phyloP scores from a whole-genome alignment of 352 stramenopile genomes.

The Phytophthora brassicae region DNA sequence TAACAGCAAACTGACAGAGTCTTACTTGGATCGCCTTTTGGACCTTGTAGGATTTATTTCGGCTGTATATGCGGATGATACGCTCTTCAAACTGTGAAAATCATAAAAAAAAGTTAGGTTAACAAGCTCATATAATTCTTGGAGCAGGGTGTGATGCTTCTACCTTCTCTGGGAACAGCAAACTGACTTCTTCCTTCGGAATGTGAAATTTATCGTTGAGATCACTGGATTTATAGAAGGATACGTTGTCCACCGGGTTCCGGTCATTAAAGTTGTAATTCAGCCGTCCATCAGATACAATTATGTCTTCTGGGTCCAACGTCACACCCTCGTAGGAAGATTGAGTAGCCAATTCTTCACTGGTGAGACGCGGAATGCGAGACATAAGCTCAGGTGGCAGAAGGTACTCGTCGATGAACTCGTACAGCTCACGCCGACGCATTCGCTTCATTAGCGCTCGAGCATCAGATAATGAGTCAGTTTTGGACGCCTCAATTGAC shows the following conservation, averaged over 20 bases:
- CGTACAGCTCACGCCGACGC: slow-evolving; percentile 75
- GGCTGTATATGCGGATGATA: slow-evolving; percentile 77
- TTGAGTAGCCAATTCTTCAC: slow-evolving; percentile 60
- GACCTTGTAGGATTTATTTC: slow-evolving; percentile 46
- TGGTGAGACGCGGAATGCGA: slow-evolving; percentile 51
- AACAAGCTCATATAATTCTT: neutral
- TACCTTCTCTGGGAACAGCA: slow-evolving; percentile 85
- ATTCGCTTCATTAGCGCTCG: slow-evolving; percentile 73
- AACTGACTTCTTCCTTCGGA: slow-evolving; percentile 75
- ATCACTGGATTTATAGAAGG: slow-evolving; percentile 81
- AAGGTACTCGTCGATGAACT: slow-evolving; percentile 85
- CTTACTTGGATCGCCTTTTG: slow-evolving; percentile 65
- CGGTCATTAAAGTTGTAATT: slow-evolving; percentile 86
- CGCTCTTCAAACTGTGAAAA: slow-evolving; percentile 77
- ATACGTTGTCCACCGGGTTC: slow-evolving; percentile 83
- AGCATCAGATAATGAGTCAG: slow-evolving; percentile 43
- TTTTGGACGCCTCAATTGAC: slow-evolving; percentile 80
- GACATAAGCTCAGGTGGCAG: slow-evolving; percentile 56
- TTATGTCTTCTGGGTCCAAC: slow-evolving; percentile 74
- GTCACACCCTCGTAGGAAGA: slow-evolving; percentile 42
- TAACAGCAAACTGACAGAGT: neutral
- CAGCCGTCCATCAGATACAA: slow-evolving; percentile 73
- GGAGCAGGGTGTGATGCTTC: neutral
- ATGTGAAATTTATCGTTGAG: slow-evolving; percentile 72
- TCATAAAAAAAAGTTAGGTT: neutral